A percentile compares a stretch with the other conserved stretches of the same genome.
Conservation (phyloP, 805 yeast genomes). For the Sugiyamaella valdiviana region DNA sequence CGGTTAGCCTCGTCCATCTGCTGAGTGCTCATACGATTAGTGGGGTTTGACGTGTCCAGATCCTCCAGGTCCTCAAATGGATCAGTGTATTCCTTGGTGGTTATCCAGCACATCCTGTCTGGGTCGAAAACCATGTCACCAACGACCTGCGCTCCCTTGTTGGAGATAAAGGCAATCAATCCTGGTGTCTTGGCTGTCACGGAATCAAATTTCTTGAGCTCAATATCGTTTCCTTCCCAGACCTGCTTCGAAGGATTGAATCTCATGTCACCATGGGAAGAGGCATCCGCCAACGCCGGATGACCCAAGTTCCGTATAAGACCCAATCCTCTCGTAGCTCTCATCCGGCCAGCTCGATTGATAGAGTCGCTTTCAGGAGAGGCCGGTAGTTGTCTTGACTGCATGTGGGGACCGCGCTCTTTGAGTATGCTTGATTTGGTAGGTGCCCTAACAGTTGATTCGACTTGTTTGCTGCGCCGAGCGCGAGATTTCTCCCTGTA, state of each 20-base stretch:
- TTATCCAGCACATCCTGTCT: slow-evolving; percentile 54
- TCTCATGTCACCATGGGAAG: slow-evolving; percentile 37
- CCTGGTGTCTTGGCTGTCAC: slow-evolving; percentile 28
- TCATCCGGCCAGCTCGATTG: too few relatives aligned
- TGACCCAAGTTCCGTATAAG: slow-evolving; percentile 21
- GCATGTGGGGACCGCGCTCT: neutral
- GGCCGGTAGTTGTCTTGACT: neutral
- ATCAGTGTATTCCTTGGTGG: slow-evolving; percentile 31
- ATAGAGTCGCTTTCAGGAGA: too few relatives aligned
- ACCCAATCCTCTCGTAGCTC: slow-evolving; percentile 9
- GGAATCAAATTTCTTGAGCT: slow-evolving; percentile 45
- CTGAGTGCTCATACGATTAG: neutral
- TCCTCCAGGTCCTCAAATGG: slow-evolving; percentile 51
- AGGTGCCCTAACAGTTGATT: slow-evolving; percentile 10
- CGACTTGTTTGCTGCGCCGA: slow-evolving; percentile 1
- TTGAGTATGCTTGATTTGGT: slow-evolving; percentile 7
- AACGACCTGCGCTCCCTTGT: slow-evolving; percentile 38
- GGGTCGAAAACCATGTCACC: slow-evolving; percentile 58
- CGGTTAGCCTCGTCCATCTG: neutral
- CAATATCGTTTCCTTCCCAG: slow-evolving; percentile 67
- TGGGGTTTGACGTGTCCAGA: slow-evolving; percentile 23
- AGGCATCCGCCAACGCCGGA: slow-evolving; percentile 11
- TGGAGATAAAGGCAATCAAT: slow-evolving; percentile 31
- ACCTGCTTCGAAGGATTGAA: slow-evolving; percentile 45
- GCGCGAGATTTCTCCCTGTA: slow-evolving; percentile 2